Conservation (phyloP, 805 yeast species). For the Monosporozyma aerobia region DNA sequence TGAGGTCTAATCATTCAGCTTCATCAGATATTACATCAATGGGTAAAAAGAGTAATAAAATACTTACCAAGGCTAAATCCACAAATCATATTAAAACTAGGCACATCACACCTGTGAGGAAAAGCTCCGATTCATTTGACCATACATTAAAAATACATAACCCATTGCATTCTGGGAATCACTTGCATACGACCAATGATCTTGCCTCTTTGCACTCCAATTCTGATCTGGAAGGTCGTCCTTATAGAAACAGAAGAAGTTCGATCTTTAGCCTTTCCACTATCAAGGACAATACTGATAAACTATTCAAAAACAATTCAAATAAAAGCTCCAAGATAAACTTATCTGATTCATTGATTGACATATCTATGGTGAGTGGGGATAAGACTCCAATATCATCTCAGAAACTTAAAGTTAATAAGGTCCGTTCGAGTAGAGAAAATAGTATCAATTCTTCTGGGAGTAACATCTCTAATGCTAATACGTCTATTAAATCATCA, state of each 20-base stretch:
- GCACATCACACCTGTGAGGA: background rate
- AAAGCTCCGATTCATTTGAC: constrained; percentile 5
- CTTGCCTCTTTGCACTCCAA: constrained; percentile 11
- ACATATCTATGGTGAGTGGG: background rate
- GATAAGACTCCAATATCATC: background rate
- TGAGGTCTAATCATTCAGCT: constrained; percentile 1
- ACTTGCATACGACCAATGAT: background rate
- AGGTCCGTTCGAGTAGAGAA: background rate
- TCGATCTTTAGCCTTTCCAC: constrained; percentile 4
- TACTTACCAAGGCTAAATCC: background rate
- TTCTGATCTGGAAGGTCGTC: constrained; percentile 9
- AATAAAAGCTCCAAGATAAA: constrained; percentile 5
- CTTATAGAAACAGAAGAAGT: constrained; percentile 5
- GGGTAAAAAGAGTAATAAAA: background rate
- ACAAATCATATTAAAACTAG: background rate
- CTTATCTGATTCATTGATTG: background rate
- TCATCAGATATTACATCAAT: background rate
- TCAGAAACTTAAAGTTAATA: background rate
- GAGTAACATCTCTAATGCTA: background rate
- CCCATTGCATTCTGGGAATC: constrained; percentile 1
- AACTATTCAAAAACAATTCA: constrained; percentile 9
- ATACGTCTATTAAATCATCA: background rate
- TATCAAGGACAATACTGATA: constrained; percentile 6
- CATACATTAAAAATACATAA: background rate
- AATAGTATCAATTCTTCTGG: background rate